Conservation (phyloP, 2,329 filamentous ascomycete species). For the Colletotrichum sp. region DNA sequence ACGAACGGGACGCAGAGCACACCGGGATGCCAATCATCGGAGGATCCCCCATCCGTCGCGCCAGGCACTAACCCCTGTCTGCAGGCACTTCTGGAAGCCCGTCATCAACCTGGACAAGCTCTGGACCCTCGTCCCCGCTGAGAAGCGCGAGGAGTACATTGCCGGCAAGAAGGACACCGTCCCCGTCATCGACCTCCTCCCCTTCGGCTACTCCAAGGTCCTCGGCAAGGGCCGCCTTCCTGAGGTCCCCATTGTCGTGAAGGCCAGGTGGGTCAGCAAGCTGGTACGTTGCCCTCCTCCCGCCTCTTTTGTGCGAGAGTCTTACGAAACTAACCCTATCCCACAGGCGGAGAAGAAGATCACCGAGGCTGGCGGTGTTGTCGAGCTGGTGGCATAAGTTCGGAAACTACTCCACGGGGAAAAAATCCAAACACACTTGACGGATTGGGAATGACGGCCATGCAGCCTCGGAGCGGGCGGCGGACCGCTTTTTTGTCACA, state of each 20-base stretch:
- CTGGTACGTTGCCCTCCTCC: slow-evolving; percentile 46
- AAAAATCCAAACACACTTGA: not conserved
- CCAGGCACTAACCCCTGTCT: not conserved
- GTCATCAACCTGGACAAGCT: slow-evolving; percentile 99
- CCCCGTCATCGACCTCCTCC: slow-evolving; percentile 96
- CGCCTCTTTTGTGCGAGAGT: not conserved
- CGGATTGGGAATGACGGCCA: slow-evolving; percentile 16
- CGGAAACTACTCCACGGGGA: not conserved
- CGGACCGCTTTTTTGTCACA: slow-evolving; percentile 19
- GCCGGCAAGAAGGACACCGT: slow-evolving; percentile 87
- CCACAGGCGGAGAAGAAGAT: slow-evolving; percentile 90
- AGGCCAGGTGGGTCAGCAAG: slow-evolving; percentile 92
- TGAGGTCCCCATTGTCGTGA: slow-evolving; percentile 90
- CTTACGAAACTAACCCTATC: not conserved
- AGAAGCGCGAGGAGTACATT: slow-evolving; percentile 94
- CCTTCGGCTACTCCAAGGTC: slow-evolving; percentile 97
- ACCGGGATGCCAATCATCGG: not conserved
- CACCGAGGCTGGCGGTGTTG: slow-evolving; percentile 93
- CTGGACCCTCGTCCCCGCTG: slow-evolving; percentile 91
- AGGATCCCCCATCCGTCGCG: not conserved
- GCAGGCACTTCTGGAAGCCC: slow-evolving; percentile 93
- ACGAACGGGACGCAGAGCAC: not conserved
- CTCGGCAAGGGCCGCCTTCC: slow-evolving; percentile 98
- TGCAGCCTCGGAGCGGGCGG: slow-evolving; percentile 13
- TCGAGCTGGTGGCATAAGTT: slow-evolving; percentile 87